Evolutionary conservation across 192 early-diverging fungal genomes (phyloP), one percentile per base, ranked within the genome.

Genomic region (Podila clonocystis): DNA sequence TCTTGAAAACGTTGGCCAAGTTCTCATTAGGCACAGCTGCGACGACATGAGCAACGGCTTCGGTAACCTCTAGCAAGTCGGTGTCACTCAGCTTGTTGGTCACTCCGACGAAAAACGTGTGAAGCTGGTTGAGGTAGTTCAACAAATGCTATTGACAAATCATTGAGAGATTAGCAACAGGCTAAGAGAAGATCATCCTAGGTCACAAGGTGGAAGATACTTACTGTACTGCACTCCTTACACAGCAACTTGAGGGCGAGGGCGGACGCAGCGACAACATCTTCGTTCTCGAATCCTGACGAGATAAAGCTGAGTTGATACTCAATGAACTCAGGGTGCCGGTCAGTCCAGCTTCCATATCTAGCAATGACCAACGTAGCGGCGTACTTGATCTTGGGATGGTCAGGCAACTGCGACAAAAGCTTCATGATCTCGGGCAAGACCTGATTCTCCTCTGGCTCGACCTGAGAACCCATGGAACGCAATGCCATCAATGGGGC

Each of bases 331-430:
- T 95, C 88, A 11, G 97, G 95, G 75, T 99, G 97, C 52, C 86
- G 82, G 29, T 82, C 75, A 3, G 97, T 98, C 98, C 98, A 99
- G 65, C 89, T 88, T 26, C 97, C 93, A 75, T 99, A 99, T 62
- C 97, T 88, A 4, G 95, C 95, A 76, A 99, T 97, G 9, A 99
- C 96, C 24, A 99, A 85, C 24, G 97, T 97, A 3, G 97, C 96
- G 0, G 97, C 96, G 70, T 99, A 98, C 68, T 93, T 92, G 83
- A 99, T 91, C 80, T 96, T 97, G 15, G 98, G 95, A 73, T 99
- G 97, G 22, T 86, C 68, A 17, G 97, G 96, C 45, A 99, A 82
- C 50, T 94, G 90, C 15, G 92, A 90, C 24, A 99, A 82, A 70
- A 96, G 87, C 45, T 91, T 90, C 96, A 99, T 98, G 49, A 99